Conservation (phyloP, 495 filamentous ascomycete genomes). For the Xylaria cubensis region DNA sequence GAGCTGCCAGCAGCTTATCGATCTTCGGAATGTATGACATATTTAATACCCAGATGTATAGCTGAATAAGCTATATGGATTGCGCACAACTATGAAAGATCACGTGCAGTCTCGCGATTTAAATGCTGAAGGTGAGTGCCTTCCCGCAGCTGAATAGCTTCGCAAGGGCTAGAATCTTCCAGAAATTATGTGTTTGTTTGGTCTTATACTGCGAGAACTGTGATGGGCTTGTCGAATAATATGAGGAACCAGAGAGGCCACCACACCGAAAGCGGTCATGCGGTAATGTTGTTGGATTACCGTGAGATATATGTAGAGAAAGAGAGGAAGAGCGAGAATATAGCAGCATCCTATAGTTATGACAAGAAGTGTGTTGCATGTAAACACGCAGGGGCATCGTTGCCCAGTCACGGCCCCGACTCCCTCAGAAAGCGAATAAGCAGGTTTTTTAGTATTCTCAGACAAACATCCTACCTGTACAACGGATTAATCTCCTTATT, state of each 20-base stretch:
- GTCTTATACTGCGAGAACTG: background rate
- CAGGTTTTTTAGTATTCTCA: background rate
- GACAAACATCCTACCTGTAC: background rate
- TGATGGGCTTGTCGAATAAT: background rate
- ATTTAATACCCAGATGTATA: background rate
- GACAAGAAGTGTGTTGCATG: background rate
- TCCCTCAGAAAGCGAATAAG: background rate
- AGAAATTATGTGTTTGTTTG: background rate
- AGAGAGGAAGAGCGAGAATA: background rate
- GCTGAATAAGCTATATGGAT: background rate
- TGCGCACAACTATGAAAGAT: background rate
- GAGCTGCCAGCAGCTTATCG: conserved; percentile 28
- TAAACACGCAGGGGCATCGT: background rate
- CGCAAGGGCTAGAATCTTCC: background rate
- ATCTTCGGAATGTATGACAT: conserved; percentile 27
- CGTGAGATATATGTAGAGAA: too few relatives aligned
- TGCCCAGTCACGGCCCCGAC: background rate
- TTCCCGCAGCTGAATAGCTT: background rate
- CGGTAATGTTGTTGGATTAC: background rate
- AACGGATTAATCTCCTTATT: background rate
- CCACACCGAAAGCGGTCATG: background rate
- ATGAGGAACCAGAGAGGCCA: background rate
- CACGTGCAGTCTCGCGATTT: background rate
- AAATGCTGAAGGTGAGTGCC: background rate
- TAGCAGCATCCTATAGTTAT: background rate